These are phyloP conservation scores for Trichophyton benhamiae DNA, from an alignment of 2,329 filamentous ascomycete species.

Conservation along the genomic window DNA sequence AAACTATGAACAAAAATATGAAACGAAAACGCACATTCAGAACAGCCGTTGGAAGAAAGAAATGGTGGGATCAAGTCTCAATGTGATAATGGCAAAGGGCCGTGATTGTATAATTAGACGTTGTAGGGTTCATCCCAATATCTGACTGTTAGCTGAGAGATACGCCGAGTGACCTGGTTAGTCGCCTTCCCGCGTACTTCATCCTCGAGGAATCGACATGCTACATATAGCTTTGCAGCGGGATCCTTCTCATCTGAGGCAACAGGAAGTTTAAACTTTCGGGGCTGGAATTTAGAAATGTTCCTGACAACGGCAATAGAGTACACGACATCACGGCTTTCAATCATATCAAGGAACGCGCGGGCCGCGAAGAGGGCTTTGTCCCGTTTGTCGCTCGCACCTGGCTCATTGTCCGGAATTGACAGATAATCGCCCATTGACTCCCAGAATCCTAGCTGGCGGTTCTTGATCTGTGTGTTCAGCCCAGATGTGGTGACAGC, in stretches of 20 bases:
- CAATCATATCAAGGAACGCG: constrained; percentile 60
- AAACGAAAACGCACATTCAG: not conserved
- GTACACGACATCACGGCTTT: constrained; percentile 84
- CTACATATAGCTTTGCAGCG: constrained; percentile 54
- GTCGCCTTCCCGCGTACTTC: constrained; percentile 57
- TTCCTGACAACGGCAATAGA: constrained; percentile 72
- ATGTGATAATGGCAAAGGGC: constrained; percentile 7
- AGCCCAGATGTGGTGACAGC: constrained; percentile 7
- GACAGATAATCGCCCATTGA: constrained; percentile 60
- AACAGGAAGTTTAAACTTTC: constrained; percentile 45
- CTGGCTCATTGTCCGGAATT: constrained; percentile 46
- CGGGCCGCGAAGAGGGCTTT: constrained; percentile 54
- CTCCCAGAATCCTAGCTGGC: constrained; percentile 73
- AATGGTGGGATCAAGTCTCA: not conserved
- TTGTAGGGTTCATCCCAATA: constrained; percentile 33
- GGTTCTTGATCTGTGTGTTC: constrained; percentile 13
- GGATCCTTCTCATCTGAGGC: constrained; percentile 53
- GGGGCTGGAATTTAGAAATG: constrained; percentile 44
- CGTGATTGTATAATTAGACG: constrained; percentile 11
- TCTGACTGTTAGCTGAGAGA: constrained; percentile 54
- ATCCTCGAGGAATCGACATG: constrained; percentile 56
- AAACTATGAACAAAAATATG: not conserved
- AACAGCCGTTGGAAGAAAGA: not conserved
- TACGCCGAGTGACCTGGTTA: constrained; percentile 58
- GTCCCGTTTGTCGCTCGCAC: constrained; percentile 47